Conservation (phyloP, 805 yeast species). For the Candida coquimbonensis region DNA sequence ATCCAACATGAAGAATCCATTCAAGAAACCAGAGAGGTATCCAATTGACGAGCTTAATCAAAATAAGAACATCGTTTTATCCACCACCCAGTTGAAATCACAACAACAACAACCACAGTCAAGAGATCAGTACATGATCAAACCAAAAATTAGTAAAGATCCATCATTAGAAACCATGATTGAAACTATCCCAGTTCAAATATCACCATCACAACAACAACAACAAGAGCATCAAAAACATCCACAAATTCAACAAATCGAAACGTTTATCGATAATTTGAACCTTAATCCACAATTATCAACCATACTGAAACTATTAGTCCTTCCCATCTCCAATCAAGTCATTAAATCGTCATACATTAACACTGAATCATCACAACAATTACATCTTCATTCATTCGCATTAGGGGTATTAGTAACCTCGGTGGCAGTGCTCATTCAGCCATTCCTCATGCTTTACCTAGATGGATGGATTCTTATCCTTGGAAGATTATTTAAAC, state of each 20-base stretch:
- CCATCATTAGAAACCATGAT: too few species aligned
- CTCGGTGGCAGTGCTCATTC: conserved; percentile 11
- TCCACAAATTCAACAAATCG: not conserved
- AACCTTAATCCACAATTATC: conserved; percentile 4
- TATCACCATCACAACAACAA: not conserved
- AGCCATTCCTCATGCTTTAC: conserved; percentile 18
- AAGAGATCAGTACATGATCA: not conserved
- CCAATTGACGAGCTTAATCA: too few species aligned
- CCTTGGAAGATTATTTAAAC: conserved; percentile 14
- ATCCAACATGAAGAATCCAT: not conserved
- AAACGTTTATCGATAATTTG: conserved; percentile 12
- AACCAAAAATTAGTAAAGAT: not conserved
- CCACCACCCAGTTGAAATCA: too few species aligned
- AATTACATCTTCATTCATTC: conserved; percentile 23
- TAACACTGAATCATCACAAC: conserved; percentile 14
- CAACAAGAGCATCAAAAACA: not conserved
- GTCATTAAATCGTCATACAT: conserved; percentile 18
- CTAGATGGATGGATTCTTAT: conserved; percentile 21
- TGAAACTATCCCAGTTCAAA: too few species aligned
- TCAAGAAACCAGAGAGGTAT: too few species aligned
- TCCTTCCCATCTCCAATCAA: not conserved
- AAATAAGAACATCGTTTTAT: too few species aligned
- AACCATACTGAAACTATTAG: not conserved
- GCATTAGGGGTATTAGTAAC: conserved; percentile 17
- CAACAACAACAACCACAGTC: not conserved